A percentile compares a stretch with the other conserved stretches of the same genome.
Evolutionary conservation across 2,329 filamentous ascomycete genomes (phyloP).

Genomic region (Aspergillus fumigatiaffinis): DNA sequence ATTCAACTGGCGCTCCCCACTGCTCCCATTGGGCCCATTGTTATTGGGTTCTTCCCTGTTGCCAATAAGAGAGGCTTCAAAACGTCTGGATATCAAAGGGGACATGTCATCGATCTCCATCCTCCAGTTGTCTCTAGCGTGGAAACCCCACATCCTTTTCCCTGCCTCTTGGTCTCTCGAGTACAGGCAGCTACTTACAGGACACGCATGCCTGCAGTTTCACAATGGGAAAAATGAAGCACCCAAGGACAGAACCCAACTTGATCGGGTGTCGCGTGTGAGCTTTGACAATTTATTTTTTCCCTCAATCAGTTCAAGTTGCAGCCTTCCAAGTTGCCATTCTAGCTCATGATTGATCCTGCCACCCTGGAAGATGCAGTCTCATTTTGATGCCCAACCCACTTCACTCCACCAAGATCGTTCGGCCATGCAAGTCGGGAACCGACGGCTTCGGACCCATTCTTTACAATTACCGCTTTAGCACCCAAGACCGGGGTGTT

Average conservation of each 20-base stretch:
- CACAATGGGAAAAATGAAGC: not conserved
- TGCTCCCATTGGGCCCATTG: slow-evolving; percentile 9
- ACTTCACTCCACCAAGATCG: slow-evolving; percentile 4
- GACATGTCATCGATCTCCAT: slow-evolving; percentile 23
- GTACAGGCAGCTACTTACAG: not conserved
- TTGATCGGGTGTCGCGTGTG: not conserved
- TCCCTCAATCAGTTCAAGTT: not conserved
- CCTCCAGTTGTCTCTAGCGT: slow-evolving; percentile 14
- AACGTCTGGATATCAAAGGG: slow-evolving; percentile 18
- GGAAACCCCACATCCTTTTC: slow-evolving; percentile 12
- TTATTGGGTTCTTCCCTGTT: slow-evolving; percentile 16
- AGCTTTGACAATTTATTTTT: not conserved
- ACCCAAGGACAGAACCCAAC: not conserved
- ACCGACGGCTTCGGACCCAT: slow-evolving; percentile 9
- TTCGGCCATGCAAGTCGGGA: slow-evolving; percentile 8
- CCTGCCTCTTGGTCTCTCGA: slow-evolving; percentile 7
- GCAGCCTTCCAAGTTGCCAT: slow-evolving; percentile 2
- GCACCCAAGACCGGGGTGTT: slow-evolving; percentile 5
- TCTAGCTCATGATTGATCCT: slow-evolving; percentile 12
- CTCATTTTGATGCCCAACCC: slow-evolving; percentile 23
- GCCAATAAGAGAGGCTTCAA: slow-evolving; percentile 16
- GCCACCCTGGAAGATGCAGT: slow-evolving; percentile 13
- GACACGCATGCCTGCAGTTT: not conserved
- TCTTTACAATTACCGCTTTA: slow-evolving; percentile 9
- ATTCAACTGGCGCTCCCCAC: slow-evolving; percentile 16